Percentiles rank a stretch among this genome's conserved stretches.
Evolutionary conservation across 208 protist species (phyloP).

Genomic region (Angomonas desouzai): DNA sequence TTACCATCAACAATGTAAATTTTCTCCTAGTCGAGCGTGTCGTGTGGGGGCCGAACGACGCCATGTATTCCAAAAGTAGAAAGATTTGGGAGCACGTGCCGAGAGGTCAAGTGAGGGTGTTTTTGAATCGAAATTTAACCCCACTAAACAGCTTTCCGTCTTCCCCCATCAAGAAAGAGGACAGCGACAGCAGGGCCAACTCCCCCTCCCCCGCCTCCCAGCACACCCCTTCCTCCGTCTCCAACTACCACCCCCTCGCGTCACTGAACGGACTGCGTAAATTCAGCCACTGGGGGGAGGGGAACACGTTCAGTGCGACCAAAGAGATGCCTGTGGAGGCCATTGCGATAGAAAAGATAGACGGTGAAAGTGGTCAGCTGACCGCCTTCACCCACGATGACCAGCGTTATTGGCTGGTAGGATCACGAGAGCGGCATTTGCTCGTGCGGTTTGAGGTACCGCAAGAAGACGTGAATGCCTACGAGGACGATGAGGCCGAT

Average conservation of each 20-base stretch:
- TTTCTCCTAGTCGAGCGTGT: constrained; percentile 68
- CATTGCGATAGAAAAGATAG: constrained; percentile 55
- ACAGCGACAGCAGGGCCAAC: neutral
- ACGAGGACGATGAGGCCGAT: constrained; percentile 13
- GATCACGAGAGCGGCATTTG: constrained; percentile 45
- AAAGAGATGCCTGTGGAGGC: constrained; percentile 31
- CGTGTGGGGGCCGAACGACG: constrained; percentile 45
- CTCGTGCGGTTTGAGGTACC: constrained; percentile 62
- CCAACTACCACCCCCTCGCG: constrained; percentile 24
- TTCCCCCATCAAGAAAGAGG: constrained; percentile 1
- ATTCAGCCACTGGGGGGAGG: constrained; percentile 58
- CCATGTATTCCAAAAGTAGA: constrained; percentile 62
- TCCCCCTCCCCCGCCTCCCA: neutral
- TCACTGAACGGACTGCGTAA: constrained; percentile 58
- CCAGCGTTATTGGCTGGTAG: constrained; percentile 71
- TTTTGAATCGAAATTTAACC: constrained; percentile 16
- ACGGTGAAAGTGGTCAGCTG: constrained; percentile 66
- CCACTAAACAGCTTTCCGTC: constrained; percentile 4
- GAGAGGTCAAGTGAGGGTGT: constrained; percentile 62
- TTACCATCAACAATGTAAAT: constrained; percentile 28
- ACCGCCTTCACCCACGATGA: constrained; percentile 37
- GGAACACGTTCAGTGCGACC: constrained; percentile 20
- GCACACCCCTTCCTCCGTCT: neutral
- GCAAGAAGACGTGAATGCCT: constrained; percentile 53
- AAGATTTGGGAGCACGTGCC: constrained; percentile 85